These are phyloP conservation scores for Suillus fuscotomentosus DNA, from an alignment of 768 basidiomycete genomes.

Conservation along the genomic window DNA sequence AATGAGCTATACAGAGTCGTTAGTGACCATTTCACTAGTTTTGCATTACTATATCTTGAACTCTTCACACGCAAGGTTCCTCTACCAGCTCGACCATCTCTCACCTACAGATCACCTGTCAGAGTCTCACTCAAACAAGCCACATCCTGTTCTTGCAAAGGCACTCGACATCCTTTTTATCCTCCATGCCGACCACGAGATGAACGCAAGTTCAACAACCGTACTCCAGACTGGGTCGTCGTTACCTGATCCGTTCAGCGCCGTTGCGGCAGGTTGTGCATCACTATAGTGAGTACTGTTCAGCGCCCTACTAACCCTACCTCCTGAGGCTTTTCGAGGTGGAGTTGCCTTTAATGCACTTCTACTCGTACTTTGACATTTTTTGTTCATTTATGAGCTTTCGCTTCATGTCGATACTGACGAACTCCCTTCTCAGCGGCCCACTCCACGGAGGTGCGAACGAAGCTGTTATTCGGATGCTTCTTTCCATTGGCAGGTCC, in stretches of 20 bases:
- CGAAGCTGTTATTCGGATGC: slow-evolving; percentile 93
- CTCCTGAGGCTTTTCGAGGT: neutral
- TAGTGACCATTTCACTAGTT: slow-evolving; percentile 8
- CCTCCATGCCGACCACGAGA: slow-evolving; percentile 87
- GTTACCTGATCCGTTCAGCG: slow-evolving; percentile 87
- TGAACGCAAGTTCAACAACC: slow-evolving; percentile 84
- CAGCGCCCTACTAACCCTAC: neutral
- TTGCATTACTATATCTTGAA: neutral
- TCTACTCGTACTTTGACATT: neutral
- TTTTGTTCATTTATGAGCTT: neutral
- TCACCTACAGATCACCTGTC: slow-evolving; percentile 30
- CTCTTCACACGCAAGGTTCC: slow-evolving; percentile 48
- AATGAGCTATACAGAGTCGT: slow-evolving; percentile 84
- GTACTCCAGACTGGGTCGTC: slow-evolving; percentile 88
- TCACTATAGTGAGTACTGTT: slow-evolving; percentile 74
- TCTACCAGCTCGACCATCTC: slow-evolving; percentile 89
- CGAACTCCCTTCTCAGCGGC: slow-evolving; percentile 9
- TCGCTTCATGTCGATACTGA: neutral
- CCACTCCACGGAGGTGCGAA: slow-evolving; percentile 73
- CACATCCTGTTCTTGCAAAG: slow-evolving; percentile 83
- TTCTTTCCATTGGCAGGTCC: slow-evolving; percentile 81
- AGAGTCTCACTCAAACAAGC: slow-evolving; percentile 51
- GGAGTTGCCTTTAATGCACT: neutral
- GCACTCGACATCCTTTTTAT: slow-evolving; percentile 88
- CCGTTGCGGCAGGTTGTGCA: slow-evolving; percentile 85